phyloP scores from a whole-genome alignment of 495 filamentous ascomycete genomes.

The Hamigera avellanea region DNA sequence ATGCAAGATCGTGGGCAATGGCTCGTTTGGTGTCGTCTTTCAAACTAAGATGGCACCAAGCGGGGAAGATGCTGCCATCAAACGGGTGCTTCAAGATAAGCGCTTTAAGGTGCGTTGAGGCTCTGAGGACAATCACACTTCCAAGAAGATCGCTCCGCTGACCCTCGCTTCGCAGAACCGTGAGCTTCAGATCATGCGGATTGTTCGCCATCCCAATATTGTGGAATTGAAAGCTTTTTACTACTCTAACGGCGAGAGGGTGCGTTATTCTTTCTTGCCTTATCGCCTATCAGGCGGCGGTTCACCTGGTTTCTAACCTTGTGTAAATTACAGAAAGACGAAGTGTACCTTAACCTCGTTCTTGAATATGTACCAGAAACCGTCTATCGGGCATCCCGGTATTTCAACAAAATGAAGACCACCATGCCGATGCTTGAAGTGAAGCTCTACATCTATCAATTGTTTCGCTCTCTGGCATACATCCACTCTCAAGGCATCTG shows the following conservation, averaged over 20 bases:
- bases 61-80: slow-evolving; percentile 97
- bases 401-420: slow-evolving; percentile 99
- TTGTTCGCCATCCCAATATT: slow-evolving; percentile 96
- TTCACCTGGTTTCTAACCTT: too few species aligned
- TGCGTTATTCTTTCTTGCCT: slow-evolving; percentile 33
- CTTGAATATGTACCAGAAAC: slow-evolving; percentile 98
- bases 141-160: background rate
- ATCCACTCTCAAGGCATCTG: slow-evolving; percentile 99
- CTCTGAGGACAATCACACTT: background rate
- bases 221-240: slow-evolving; percentile 98
- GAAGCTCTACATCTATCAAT: slow-evolving; percentile 99
- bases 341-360: slow-evolving; percentile 97
- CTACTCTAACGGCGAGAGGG: slow-evolving; percentile 96
- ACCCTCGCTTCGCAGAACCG: slow-evolving; percentile 63
- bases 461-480: slow-evolving; percentile 95
- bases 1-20: slow-evolving; percentile 99
- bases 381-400: slow-evolving; percentile 94
- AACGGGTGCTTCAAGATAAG: slow-evolving; percentile 96
- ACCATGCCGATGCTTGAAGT: slow-evolving; percentile 98
- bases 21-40: slow-evolving; percentile 97
- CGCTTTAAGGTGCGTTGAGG: slow-evolving; percentile 74
- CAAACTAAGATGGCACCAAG: slow-evolving; percentile 96
- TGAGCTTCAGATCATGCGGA: slow-evolving; percentile 98
- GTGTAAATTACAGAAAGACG: slow-evolving; percentile 64
- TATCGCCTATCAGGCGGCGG: background rate